Evolutionary conservation across 306 rosid species (phyloP).

Genomic region (Chamaecrista fasciculata): DNA sequence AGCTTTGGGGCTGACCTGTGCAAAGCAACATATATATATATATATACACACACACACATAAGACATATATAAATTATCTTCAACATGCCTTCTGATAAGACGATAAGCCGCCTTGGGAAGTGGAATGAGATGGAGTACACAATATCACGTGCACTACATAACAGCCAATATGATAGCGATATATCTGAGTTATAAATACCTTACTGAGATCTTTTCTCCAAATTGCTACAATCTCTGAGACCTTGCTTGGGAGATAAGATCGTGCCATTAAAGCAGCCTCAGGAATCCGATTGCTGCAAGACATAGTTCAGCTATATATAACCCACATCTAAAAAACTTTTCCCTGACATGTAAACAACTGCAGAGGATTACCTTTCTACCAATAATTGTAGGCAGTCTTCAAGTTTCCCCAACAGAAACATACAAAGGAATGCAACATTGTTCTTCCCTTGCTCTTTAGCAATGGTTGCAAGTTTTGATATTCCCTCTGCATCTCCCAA

Average conservation of each 20-base stretch:
- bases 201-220: conserved; percentile 94
- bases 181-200: conserved; percentile 41
- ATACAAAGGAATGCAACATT: conserved; percentile 95
- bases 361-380: conserved; percentile 71
- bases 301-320: conserved; percentile 28
- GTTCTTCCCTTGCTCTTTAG: conserved; percentile 97
- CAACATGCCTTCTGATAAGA: neutral
- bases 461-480: conserved; percentile 73
- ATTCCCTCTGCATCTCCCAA: conserved; percentile 97
- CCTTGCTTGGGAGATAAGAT: conserved; percentile 98
- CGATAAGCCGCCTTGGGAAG: conserved; percentile 15
- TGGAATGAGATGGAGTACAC: neutral
- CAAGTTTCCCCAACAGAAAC: conserved; percentile 92
- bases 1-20: conserved; percentile 90
- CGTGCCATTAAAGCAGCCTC: conserved; percentile 99
- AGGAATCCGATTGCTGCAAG: conserved; percentile 88
- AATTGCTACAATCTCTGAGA: conserved; percentile 89
- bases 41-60: no score
- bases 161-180: conserved; percentile 11
- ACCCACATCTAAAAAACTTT: conserved; percentile 7
- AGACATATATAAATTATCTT: conserved; percentile 1
- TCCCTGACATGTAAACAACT: neutral
- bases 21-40: conserved; percentile 12
- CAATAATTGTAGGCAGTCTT: conserved; percentile 95
- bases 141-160: neutral